Conservation (phyloP, 106 monocot species). For the Dendrobium nobile region DNA sequence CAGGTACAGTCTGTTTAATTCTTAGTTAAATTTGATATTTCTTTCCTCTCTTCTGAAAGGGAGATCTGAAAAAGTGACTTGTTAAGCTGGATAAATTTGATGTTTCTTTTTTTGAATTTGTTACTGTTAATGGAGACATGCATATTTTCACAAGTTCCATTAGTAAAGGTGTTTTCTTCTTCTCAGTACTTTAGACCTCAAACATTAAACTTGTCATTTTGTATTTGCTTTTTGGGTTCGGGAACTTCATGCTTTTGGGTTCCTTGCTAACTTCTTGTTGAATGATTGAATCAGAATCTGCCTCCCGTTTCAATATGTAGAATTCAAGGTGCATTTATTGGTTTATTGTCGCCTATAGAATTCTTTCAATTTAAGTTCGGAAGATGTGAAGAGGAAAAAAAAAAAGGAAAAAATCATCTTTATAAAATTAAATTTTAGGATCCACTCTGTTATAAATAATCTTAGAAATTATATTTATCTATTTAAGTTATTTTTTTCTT, state of each 20-base stretch:
- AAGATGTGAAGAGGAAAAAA: not conserved
- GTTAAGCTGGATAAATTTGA: not conserved
- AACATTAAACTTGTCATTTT: not conserved
- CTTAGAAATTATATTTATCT: too few relatives aligned
- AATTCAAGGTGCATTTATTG: not conserved
- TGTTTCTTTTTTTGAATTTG: not conserved
- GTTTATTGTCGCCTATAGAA: not conserved
- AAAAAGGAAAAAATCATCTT: too few relatives aligned
- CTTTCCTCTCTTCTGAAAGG: not conserved
- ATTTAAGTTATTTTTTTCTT: too few relatives aligned
- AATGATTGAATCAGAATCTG: too few relatives aligned
- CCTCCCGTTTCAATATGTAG: too few relatives aligned
- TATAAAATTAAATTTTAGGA: too few relatives aligned
- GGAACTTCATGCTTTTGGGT: too few relatives aligned
- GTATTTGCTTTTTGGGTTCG: too few relatives aligned
- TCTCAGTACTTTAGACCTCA: not conserved
- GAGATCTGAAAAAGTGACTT: not conserved
- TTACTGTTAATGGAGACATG: not conserved
- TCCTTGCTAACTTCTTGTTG: too few relatives aligned
- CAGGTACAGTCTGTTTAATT: conserved; percentile 31
- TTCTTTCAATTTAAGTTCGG: not conserved
- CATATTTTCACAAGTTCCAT: not conserved
- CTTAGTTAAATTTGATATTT: not conserved
- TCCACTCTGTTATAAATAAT: too few relatives aligned
- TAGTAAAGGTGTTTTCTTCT: not conserved